Evolutionary conservation across 139 green algal genomes (phyloP).

Genomic region (Astrephomene gubernaculifera): DNA sequence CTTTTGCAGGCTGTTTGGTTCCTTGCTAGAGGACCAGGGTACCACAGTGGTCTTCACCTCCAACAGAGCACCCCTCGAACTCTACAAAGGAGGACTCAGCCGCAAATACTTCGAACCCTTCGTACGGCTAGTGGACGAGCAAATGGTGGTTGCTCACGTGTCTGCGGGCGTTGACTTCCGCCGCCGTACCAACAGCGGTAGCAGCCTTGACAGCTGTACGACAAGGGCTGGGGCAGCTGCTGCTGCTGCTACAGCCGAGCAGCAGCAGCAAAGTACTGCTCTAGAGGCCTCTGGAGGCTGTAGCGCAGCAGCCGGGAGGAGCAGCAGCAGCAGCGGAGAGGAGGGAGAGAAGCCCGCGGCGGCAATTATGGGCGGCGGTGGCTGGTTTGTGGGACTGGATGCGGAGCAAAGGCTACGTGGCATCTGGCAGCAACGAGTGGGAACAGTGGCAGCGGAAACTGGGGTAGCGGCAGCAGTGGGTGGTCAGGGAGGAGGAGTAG

Average conservation of each 20-base stretch:
- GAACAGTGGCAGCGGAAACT: not conserved
- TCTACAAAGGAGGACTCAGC: conserved; percentile 93
- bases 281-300: too few relatives aligned
- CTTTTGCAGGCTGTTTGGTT: conserved; percentile 9
- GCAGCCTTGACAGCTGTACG: too few relatives aligned
- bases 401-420: not conserved
- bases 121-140: conserved; percentile 73
- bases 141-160: conserved; percentile 73
- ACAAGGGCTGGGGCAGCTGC: too few relatives aligned
- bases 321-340: too few relatives aligned
- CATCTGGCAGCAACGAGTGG: not conserved
- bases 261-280: too few relatives aligned
- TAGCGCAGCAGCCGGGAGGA: too few relatives aligned
- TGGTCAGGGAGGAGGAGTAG: not conserved
- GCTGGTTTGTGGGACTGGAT: not conserved
- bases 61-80: conserved; percentile 67
- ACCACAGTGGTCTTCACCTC: conserved; percentile 83
- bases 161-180: conserved; percentile 74
- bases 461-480: not conserved
- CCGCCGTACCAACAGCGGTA: conserved; percentile 45
- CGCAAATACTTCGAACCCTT: conserved; percentile 93
- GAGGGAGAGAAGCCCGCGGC: too few relatives aligned
- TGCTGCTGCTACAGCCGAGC: too few relatives aligned
- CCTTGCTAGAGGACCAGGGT: conserved; percentile 45
- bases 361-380: too few relatives aligned